Percentiles rank a stretch among this genome's conserved stretches.
phyloP scores from a whole-genome alignment of 495 filamentous ascomycete species.

The Aspergillus affinis region DNA sequence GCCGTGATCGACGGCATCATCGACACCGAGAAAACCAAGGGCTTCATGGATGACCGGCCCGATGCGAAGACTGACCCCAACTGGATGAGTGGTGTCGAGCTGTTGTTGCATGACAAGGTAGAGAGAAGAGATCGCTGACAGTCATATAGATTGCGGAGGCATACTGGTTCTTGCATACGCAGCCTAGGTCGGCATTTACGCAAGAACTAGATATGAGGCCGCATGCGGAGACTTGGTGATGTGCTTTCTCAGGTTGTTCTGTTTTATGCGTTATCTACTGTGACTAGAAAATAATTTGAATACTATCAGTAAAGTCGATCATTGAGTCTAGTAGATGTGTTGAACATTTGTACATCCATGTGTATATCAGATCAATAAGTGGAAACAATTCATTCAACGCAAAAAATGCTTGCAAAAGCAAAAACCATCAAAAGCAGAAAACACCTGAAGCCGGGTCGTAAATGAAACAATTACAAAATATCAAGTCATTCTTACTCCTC shows the following conservation, averaged over 20 bases:
- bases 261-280: too few species aligned
- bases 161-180: conserved; percentile 73
- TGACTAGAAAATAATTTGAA: too few species aligned
- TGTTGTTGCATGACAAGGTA: background rate
- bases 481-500: conserved; percentile 31
- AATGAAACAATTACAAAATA: conserved; percentile 10
- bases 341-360: conserved; percentile 23
- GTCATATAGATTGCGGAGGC: conserved; percentile 63
- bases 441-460: background rate
- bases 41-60: conserved; percentile 48
- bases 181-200: conserved; percentile 64
- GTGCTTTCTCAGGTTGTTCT: background rate
- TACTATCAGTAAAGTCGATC: background rate
- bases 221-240: conserved; percentile 51
- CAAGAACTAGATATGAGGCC: conserved; percentile 70
- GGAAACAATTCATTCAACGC: conserved; percentile 4
- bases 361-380: conserved; percentile 8
- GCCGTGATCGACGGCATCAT: conserved; percentile 75
- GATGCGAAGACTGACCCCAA: conserved; percentile 67
- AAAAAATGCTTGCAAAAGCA: too few species aligned
- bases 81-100: conserved; percentile 50
- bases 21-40: conserved; percentile 63
- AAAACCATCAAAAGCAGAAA: too few species aligned
- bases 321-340: conserved; percentile 9
- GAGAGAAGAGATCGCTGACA: background rate